phyloP scores from a whole-genome alignment of 208 protist species.

The Crithidia fasciculata region DNA sequence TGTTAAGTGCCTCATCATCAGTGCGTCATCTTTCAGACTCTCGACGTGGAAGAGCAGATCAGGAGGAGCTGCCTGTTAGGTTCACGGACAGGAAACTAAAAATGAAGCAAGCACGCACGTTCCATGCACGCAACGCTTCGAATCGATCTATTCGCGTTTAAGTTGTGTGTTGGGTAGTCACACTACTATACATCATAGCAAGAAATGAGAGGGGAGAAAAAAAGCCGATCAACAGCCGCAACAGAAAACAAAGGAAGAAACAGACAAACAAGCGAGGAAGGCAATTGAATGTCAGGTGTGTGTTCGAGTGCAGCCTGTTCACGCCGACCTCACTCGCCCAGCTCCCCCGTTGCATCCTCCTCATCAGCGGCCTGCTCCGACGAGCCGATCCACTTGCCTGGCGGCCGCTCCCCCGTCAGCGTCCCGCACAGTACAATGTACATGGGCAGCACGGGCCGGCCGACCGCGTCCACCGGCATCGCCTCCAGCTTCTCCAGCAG shows the following conservation, averaged over 20 bases:
- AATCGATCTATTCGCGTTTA: no score
- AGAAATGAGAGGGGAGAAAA: not conserved
- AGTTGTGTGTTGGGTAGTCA: not conserved
- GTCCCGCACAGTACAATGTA: slow-evolving; percentile 80
- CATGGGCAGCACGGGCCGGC: slow-evolving; percentile 52
- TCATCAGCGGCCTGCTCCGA: slow-evolving; percentile 15
- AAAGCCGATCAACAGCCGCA: not conserved
- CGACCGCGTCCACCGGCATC: slow-evolving; percentile 66
- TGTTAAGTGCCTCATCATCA: no score
- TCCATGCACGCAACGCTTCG: no score
- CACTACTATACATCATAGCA: slow-evolving; percentile 3
- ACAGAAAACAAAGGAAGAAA: not conserved
- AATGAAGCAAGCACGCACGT: no score
- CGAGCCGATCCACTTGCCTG: slow-evolving; percentile 38
- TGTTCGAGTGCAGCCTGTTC: not conserved
- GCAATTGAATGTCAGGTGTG: not conserved
- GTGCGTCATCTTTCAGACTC: no score
- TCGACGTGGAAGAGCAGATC: no score
- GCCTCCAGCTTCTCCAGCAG: slow-evolving; percentile 78
- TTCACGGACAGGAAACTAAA: no score
- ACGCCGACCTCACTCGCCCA: slow-evolving; percentile 3
- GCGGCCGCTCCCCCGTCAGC: slow-evolving; percentile 68
- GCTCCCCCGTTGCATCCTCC: slow-evolving; percentile 10
- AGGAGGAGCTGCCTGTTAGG: no score
- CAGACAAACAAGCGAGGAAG: not conserved